Evolutionary conservation across 805 yeast genomes (phyloP).

Genomic region (Dipodascus albidus): DNA sequence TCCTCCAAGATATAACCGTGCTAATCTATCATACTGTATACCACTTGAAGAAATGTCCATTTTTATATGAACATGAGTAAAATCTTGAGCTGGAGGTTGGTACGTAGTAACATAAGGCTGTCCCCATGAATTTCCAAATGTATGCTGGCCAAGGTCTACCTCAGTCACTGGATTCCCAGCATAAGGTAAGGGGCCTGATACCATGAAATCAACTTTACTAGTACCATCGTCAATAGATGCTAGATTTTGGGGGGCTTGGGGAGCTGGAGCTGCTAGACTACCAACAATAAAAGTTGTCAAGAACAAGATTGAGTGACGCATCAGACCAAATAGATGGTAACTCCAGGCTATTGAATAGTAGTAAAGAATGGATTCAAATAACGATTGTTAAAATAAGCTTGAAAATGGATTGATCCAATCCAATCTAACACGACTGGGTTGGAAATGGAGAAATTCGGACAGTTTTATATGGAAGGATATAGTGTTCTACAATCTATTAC

Average conservation of each 20-base stretch:
- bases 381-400: no score
- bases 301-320: neutral
- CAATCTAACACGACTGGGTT: no score
- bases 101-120: conserved; percentile 19
- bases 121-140: conserved; percentile 25
- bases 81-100: conserved; percentile 19
- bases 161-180: conserved; percentile 9
- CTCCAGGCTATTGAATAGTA: no score
- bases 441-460: no score
- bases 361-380: no score
- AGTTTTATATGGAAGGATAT: neutral
- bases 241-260: no score
- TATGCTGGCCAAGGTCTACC: conserved; percentile 14
- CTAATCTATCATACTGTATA: conserved; percentile 26
- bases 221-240: no score
- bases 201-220: neutral
- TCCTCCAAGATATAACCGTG: conserved; percentile 38
- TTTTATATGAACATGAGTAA: conserved; percentile 24
- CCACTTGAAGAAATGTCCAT: conserved; percentile 22
- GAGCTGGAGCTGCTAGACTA: neutral
- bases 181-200: conserved; percentile 7
- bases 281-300: neutral
- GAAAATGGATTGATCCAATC: no score
- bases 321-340: no score
- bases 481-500: neutral